Evolutionary conservation across 2,329 filamentous ascomycete genomes (phyloP), one percentile per base, ranked within the genome.

Genomic region (Colletotrichum costaricense): DNA sequence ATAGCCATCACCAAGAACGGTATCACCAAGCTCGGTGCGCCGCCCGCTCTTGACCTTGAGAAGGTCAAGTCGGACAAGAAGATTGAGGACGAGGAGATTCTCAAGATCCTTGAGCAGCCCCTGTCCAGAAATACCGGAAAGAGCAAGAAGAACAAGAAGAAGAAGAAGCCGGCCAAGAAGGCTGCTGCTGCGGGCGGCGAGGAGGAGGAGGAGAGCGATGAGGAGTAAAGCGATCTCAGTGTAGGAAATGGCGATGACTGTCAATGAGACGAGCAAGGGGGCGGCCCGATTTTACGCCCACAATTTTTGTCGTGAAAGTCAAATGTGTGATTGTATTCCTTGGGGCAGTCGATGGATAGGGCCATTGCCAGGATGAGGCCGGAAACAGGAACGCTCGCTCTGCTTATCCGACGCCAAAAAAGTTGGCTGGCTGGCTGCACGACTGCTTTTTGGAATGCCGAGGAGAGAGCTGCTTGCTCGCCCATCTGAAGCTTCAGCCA

Each of bases 1-100:
- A 63, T 77, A 98, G 97, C 95, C 74, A 95, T 99, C 83, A 98
- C 95, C 80, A 99, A 99, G 91, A 98, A 98, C 83, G 97, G 97
- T 77, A 88, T 99, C 80, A 95, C 93, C 81, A 94, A 94, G 86
- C 87, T 99, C 72, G 92, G 94, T 79, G 92, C 90, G 30, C 93
- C 97, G 42, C 91, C 94, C 75, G 83, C 92, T 26, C 88, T 93
- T 76, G 95, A 98, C 81, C 83, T 97, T 75, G 90, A 89, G 81
- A 95, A 95, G 87, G 91, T 93, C 88, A 93, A 98, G 90, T 93
- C 94, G 42, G 95, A 98, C 84, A 98, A 98, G 91, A 98, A 98
- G 90, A 98, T 99, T 80, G 93, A 92, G 77, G 96, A 98, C 76
- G 95, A 97, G 87, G 96, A 98, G 86, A 89, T 99, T 77, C 91